Base-by-base conservation (phyloP, 192 early-diverging fungal species). In the Radiomyces spectabilis region DNA sequence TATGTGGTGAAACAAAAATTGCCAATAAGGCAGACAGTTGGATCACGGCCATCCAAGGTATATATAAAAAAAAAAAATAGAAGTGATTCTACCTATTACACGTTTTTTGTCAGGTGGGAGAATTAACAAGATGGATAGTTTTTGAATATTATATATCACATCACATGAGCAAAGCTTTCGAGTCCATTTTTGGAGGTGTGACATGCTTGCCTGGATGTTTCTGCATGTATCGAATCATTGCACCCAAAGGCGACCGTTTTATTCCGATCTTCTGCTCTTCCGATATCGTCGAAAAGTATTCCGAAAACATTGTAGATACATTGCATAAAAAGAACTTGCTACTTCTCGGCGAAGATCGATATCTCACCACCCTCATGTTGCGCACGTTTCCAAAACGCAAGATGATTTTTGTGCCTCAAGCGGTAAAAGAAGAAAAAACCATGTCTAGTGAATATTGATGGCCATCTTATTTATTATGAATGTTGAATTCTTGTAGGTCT, bases 1-100 rank as follows among this genome's bases (percentile, higher is more conserved):
- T 96, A 29, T 96, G 95, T 72, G 95, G 95, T 45, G 95, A 98
- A 69, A 96, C 95, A 22, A 79, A 90, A 66, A 93, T 98, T 66
- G 87, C 83, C 25, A 98, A 98, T 78, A 94, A 94, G 75, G 71
- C 69, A 2, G 84, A 88, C 53, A 81, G 75, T 24, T 88, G 88
- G 87, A 88, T 93, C 16, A 92, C 93, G 1, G 81, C 80, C 54
- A 98, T 98, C 64, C 94, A 96, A 75, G 66, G 65, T 58, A 62
- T 13, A 39, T 27, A 19, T 40, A 33, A 35, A 40, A 19, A 46
- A 18, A 26, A 45, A 35, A 35, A 35, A 35, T 8, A 35, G 13
- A 35, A 35, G 13, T 21, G 8, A 18, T 6, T 13, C 41, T 19
- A 42, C 41, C n/a, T n/a, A 21, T 40, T 12, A 39, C 3, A 38